Conservation (phyloP, 1,139 yeast genomes). For the Saccharomyces hybrid region DNA sequence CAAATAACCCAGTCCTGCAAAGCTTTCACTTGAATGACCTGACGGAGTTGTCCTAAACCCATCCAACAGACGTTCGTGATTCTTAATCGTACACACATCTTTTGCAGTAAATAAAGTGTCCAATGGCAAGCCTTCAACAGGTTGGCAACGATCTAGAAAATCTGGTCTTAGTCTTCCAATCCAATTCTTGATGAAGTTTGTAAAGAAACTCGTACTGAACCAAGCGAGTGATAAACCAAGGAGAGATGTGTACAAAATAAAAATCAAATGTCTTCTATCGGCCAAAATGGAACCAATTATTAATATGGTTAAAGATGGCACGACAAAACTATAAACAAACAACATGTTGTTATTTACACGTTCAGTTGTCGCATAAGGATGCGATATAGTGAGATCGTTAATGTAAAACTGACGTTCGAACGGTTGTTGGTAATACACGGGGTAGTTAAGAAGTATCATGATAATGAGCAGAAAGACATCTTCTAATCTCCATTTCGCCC, state of each 20-base stretch:
- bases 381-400: constrained; percentile 51
- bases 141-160: constrained; percentile 62
- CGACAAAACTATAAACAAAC: constrained; percentile 34
- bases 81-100: constrained; percentile 55
- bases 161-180: constrained; percentile 77
- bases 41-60: constrained; percentile 78
- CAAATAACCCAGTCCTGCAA: constrained; percentile 58
- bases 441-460: constrained; percentile 38
- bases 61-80: constrained; percentile 42
- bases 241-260: constrained; percentile 42
- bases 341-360: constrained; percentile 43
- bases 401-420: constrained; percentile 64
- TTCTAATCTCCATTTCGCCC: constrained; percentile 48
- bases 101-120: constrained; percentile 44
- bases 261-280: constrained; percentile 36
- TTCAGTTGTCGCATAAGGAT: constrained; percentile 63
- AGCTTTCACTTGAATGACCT: constrained; percentile 62
- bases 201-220: constrained; percentile 47
- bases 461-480: constrained; percentile 43
- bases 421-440: constrained; percentile 45
- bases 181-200: constrained; percentile 62
- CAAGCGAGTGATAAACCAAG: constrained; percentile 48
- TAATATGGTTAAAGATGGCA: constrained; percentile 38
- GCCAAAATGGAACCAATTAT: constrained; percentile 33
- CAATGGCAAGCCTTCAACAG: constrained; percentile 40